Base-by-base conservation (phyloP, 2,329 filamentous ascomycete genomes). In the Curvularia sp. region DNA sequence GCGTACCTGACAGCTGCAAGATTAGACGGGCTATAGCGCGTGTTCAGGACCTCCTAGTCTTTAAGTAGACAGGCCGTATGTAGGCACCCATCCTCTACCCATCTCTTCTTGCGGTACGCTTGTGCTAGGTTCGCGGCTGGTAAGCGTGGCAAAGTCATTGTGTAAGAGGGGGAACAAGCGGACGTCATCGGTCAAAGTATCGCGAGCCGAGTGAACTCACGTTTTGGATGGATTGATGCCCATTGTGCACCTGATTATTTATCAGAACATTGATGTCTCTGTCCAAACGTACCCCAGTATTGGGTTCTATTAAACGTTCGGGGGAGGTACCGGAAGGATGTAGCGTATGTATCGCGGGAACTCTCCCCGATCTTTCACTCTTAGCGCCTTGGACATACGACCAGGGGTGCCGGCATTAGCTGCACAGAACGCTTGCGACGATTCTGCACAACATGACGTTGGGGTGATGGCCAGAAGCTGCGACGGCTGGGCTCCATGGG, bases 1-100 rank as follows among this genome's bases (percentile, higher is more conserved):
- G 57, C 53, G 57, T 59, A 59, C 57, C 57, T 59, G 57, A 51
- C 53, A 55, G 52, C 46, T 41, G 35, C 39, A 28, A 55, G 41
- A 30, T 39, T 35, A 26, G 44, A 22, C 52, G 18, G 35, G 5
- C 30, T 30, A 13, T 46, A 22, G 55, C 18, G 49, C 35, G n/a
- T n/a, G 15, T 35, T 43, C 20, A 22, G 5, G 30, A 43, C 30
- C 4, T 39, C 18, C 51, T 55, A 44, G 42, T 18, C 55, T 44
- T 26, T 31, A 8, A 20, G 18, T 13, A 20, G 55, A 26, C 20
- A 49, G 38, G 44, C 47, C 18, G 22, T 18, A 33, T 22, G 49
- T 39, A 47, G 43, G 13, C 24, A 42, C 41, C 38, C 20, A 8
- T 43, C 26, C 10, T 38, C 15, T 48, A n/a, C 51, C 39, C 33